Evolutionary conservation across 2,329 filamentous ascomycete species (phyloP), one percentile per base, ranked within the genome.

Genomic region (Sclerotinia borealis): DNA sequence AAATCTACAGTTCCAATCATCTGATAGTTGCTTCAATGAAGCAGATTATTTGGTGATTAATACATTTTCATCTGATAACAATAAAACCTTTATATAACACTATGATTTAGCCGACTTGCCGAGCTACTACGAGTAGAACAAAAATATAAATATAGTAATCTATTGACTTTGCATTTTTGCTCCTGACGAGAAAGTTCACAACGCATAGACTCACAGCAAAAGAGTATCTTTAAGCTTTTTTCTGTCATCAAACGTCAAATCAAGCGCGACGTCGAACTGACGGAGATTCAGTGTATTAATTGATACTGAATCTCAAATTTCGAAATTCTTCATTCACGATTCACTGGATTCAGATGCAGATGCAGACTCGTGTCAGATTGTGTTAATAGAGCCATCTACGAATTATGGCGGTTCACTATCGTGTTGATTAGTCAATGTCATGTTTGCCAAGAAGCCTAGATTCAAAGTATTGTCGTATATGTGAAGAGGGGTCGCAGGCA

Each of bases 391-490:
- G 4, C 9, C 22, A 4, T 27, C 22, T 1, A 19, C 11, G 17
- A 13, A 41, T 8, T 2, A n/a, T 10, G 25, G n/a, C 17, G 34
- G 27, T 54, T 9, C 10, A 19, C 22, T 55, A 19, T 29, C 9
- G 1, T 49, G 47, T 31, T 39, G 15, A 22, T 31, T 64, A 4
- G 10, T 11, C 15, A 58, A 55, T 48, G 31, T 5, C 15, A 55
- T 49, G 13, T 68, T 72, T 34, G 64, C 39, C 5, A 59, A 66
- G 3, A 61, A 54, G 27, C 68, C 68, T 2, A 64, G 56, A 19
- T 72, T 66, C 55, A 60, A 68, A 39, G 70, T 68, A 19, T 55
- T 72, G 36, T 73, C 69, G 3, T 74, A 73, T 50, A 67, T 52
- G 25, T 69, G 70, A 15, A 56, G 19, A 43, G 17, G 19, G 2